Base-by-base conservation (phyloP, 2,329 filamentous ascomycete species). In the Pseudogymnoascus sp. region DNA sequence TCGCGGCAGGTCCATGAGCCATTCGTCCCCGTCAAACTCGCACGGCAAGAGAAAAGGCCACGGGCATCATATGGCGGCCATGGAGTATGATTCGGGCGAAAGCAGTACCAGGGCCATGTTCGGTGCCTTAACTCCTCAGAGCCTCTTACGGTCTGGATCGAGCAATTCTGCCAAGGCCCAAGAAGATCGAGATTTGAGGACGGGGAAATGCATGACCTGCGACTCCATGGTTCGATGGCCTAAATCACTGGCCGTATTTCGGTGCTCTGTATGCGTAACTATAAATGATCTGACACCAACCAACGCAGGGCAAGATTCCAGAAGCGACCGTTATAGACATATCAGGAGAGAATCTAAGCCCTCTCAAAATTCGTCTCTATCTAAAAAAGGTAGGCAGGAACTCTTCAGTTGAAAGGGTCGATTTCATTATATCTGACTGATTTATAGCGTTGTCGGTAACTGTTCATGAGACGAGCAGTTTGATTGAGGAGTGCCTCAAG, bases 191-290 rank as follows among this genome's bases (percentile, higher is more conserved):
- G 84, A 90, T 67, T 84, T 88, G 69, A 79, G 80, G 29, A 87
- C 84, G 33, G 89, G 90, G 21, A 86, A 84, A 68, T 96, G 92
- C 73, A 92, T 93, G 84, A 92, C 91, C 35, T 96, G 92, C 74
- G 89, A 88, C 69, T 89, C 88, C 61, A 84, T 86, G 62, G 87
- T 95, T 66, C 83, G 88, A 62, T 96, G 91, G 87, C 91, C 91
- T 1, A 84, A 81, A 65, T 84, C 87, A 61, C 76, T 92, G 65
- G 83, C 83, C 36, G 83, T 88, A 38, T 96, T 94, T 74, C 84
- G 91, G 68, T 96, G 92, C 74, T 89, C 89, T 42, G 88, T 90
- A 61, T 96, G 92, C 73, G 78, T 90, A 69, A 94, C 89, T 15
- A 86, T 96, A 71, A 96, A 95, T 71, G 91, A 96, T 71, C 74